A percentile compares a stretch with the other conserved stretches of the same genome.
These are phyloP conservation scores for Mucor indicus DNA, from an alignment of 371 early-diverging fungal genomes.

Conservation along the genomic window DNA sequence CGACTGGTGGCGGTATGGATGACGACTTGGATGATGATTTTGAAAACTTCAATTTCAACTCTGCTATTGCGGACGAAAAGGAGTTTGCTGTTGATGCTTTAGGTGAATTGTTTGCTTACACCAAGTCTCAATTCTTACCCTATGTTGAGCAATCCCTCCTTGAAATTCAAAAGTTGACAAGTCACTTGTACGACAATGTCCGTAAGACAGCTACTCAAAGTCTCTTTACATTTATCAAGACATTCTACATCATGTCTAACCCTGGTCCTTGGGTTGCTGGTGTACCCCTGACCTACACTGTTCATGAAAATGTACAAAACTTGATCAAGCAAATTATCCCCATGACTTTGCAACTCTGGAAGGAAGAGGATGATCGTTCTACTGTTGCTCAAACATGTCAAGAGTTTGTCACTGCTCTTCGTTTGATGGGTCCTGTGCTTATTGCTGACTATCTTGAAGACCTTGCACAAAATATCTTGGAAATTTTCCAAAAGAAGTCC, in stretches of 20 bases:
- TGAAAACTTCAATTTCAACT: conserved; percentile 57
- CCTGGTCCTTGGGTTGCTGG: conserved; percentile 68
- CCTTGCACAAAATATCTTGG: conserved; percentile 49
- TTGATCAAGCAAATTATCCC: conserved; percentile 66
- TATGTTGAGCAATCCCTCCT: conserved; percentile 70
- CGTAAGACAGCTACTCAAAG: conserved; percentile 71
- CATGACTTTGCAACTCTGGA: conserved; percentile 64
- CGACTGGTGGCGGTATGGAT: conserved; percentile 23
- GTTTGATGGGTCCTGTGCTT: conserved; percentile 77
- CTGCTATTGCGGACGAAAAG: conserved; percentile 87
- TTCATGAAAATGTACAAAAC: conserved; percentile 69
- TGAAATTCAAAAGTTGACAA: conserved; percentile 58
- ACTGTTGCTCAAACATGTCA: conserved; percentile 77
- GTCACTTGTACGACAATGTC: conserved; percentile 74
- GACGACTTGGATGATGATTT: conserved; percentile 54
- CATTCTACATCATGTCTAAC: conserved; percentile 66
- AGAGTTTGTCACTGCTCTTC: conserved; percentile 68
- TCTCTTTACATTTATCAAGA: conserved; percentile 71
- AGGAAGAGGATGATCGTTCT: conserved; percentile 78
- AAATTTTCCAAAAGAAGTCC: conserved; percentile 76
- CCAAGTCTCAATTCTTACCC: conserved; percentile 71
- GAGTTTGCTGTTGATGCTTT: conserved; percentile 83
- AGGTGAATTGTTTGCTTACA: conserved; percentile 79
- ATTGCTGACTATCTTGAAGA: conserved; percentile 61
- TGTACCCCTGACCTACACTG: conserved; percentile 56